These are phyloP conservation scores for Samsoniella hepiali DNA, from an alignment of 2,329 filamentous ascomycete genomes.

Conservation along the genomic window DNA sequence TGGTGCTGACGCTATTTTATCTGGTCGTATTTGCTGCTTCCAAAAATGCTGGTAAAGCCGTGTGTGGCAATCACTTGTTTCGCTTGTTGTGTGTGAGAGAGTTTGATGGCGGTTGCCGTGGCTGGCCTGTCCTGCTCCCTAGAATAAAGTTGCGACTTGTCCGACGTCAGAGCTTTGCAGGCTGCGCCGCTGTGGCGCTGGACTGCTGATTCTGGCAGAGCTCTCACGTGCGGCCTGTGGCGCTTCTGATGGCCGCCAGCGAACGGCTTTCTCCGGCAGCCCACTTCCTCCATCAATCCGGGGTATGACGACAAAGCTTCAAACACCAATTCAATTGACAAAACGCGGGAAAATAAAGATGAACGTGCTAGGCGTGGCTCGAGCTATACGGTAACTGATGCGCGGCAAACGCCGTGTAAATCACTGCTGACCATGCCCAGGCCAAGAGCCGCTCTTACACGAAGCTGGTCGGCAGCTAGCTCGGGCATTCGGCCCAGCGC, in stretches of 20 bases:
- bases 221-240: slow-evolving; percentile 16
- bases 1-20: not conserved
- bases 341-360: not conserved
- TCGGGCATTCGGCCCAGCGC: slow-evolving; percentile 1
- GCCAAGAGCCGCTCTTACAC: not conserved
- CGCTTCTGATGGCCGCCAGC: not conserved
- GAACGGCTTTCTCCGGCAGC: slow-evolving; percentile 5
- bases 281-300: slow-evolving; percentile 9
- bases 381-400: not conserved
- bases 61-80: not conserved
- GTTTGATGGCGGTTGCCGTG: not conserved
- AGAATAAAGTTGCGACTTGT: not conserved
- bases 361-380: not conserved
- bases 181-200: slow-evolving; percentile 17
- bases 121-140: not conserved
- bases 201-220: slow-evolving; percentile 4
- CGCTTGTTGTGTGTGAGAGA: not conserved
- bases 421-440: not conserved
- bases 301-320: not conserved
- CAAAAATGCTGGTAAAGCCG: not conserved
- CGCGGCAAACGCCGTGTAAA: not conserved
- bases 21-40: not conserved
- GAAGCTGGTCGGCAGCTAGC: not conserved
- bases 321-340: not conserved
- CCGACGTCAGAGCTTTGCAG: slow-evolving; percentile 15